Percentiles rank a stretch among this genome's conserved stretches.
phyloP scores from a whole-genome alignment of 31 red algal genomes.

The Bonnemaisonia californica region DNA sequence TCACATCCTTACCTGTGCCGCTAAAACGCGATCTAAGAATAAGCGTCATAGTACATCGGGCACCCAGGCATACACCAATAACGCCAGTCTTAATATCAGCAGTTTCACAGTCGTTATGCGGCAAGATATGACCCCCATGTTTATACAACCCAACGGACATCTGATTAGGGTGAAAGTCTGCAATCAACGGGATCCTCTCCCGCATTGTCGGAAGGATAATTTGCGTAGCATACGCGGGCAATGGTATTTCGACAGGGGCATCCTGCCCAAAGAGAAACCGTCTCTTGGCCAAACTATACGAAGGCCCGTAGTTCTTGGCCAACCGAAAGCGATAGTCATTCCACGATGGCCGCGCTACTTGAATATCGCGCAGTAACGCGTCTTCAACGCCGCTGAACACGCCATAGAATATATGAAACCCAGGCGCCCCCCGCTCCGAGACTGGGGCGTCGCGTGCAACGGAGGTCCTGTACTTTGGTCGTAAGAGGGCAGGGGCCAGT shows the following conservation, averaged over 20 bases:
- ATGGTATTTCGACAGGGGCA: slow-evolving; percentile 24
- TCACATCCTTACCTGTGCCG: slow-evolving; percentile 40
- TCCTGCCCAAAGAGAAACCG: slow-evolving; percentile 44
- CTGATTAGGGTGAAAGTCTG: slow-evolving; percentile 51
- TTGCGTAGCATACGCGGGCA: slow-evolving; percentile 47
- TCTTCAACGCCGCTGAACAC: slow-evolving; percentile 17
- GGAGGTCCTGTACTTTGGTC: slow-evolving; percentile 7
- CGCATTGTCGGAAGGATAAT: slow-evolving; percentile 43
- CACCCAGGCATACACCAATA: slow-evolving; percentile 57
- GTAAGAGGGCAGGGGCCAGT: no score
- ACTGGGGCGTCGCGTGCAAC: background rate
- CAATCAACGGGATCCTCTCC: slow-evolving; percentile 14
- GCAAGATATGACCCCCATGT: slow-evolving; percentile 45
- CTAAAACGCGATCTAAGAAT: slow-evolving; percentile 18
- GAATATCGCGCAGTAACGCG: slow-evolving; percentile 16
- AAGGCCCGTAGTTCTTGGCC: slow-evolving; percentile 58
- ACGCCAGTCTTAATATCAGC: slow-evolving; percentile 49
- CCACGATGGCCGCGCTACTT: slow-evolving; percentile 25
- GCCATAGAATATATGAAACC: slow-evolving; percentile 46
- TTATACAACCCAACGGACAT: slow-evolving; percentile 44
- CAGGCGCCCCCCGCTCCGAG: slow-evolving; percentile 35
- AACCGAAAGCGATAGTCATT: slow-evolving; percentile 35
- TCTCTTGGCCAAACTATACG: slow-evolving; percentile 19
- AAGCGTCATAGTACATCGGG: slow-evolving; percentile 57
- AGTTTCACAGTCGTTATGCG: slow-evolving; percentile 66